Percentiles rank a stretch among this genome's conserved stretches.
These are phyloP conservation scores for Ceratocystis lukuohia DNA, from an alignment of 2,329 filamentous ascomycete genomes.

Conservation along the genomic window DNA sequence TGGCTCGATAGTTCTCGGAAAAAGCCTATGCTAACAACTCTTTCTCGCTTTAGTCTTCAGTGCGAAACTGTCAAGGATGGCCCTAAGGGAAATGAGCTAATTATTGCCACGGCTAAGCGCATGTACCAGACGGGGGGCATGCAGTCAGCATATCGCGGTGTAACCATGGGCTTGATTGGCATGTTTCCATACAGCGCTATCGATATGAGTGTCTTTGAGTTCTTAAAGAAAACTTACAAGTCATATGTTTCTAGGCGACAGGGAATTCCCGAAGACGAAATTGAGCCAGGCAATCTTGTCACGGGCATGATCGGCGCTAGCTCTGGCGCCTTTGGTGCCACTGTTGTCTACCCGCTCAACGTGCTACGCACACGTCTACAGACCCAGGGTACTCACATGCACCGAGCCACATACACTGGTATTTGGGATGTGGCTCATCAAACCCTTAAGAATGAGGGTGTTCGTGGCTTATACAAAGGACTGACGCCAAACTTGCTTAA, in stretches of 20 bases:
- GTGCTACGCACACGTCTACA: slow-evolving; percentile 83
- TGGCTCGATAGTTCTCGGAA: background rate
- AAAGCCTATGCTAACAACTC: background rate
- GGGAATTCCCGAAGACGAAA: slow-evolving; percentile 70
- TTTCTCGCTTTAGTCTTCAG: slow-evolving; percentile 51
- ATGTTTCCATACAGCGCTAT: slow-evolving; percentile 98
- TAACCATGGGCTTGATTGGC: slow-evolving; percentile 85
- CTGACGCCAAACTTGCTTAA: slow-evolving; percentile 91
- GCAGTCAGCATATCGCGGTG: slow-evolving; percentile 71
- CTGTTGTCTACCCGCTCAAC: slow-evolving; percentile 90
- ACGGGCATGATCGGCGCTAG: slow-evolving; percentile 83
- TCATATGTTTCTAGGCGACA: slow-evolving; percentile 53
- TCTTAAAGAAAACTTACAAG: slow-evolving; percentile 66
- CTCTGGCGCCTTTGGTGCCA: slow-evolving; percentile 82
- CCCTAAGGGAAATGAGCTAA: slow-evolving; percentile 66
- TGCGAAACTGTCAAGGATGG: slow-evolving; percentile 86
- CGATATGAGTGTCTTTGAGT: slow-evolving; percentile 89
- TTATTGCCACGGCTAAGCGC: slow-evolving; percentile 68
- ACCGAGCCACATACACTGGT: slow-evolving; percentile 78
- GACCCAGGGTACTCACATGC: slow-evolving; percentile 85
- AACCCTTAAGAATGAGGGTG: slow-evolving; percentile 71
- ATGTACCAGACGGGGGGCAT: slow-evolving; percentile 71
- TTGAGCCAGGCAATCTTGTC: slow-evolving; percentile 64
- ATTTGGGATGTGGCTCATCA: slow-evolving; percentile 78
- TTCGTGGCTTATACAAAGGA: slow-evolving; percentile 83